Evolutionary conservation across 352 stramenopile species (phyloP), one percentile per base, ranked within the genome.

Genomic region (Stramenopiles sp.): DNA sequence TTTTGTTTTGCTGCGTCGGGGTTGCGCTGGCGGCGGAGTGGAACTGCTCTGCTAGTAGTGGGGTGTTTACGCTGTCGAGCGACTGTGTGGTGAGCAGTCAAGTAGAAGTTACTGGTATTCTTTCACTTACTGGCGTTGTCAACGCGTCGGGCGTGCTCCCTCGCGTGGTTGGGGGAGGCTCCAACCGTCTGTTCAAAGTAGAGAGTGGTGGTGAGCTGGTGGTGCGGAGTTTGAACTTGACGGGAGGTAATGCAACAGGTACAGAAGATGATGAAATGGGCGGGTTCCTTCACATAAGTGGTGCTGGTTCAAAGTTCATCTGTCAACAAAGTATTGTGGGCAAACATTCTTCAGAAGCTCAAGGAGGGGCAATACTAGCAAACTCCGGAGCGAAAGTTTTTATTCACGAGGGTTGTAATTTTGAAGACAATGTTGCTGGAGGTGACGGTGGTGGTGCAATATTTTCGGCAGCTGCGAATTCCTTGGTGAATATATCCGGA

Each of bases 11-110:
- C 2, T 71, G 6, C 35, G 12, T 71, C 35, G 12, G 53, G 31
- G 2, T 71, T 71, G 53, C 6, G 53, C 53, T 71, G 31, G 53
- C 53, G 53, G 53, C 53, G 53, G 53, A 71, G 12, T 71, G 53
- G 53, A 6, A 71, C 53, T 71, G 53, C 53, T 71, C 53, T 71
- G 35, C 53, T 31, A 71, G 31, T 31, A 71, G 53, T 71, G 53
- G 53, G 12, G 35, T 35, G 4, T 71, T 71, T 71, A 71, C 53
- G 2, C 2, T 2, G 2, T 6, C 53, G 31, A 71, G 2, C 2
- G 53, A 71, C 12, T 71, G 53, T 6, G 53, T 71, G 2, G 12
- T 71, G 53, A 6, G 12, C 53, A 35, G 1, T 2, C 2, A 71
- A 71, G 35, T 71, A 4, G 53, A 35, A 31, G 53, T 71, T 2